Conservation (phyloP, 176 grass and related monocot genomes). For the Dactylis glomerata region DNA sequence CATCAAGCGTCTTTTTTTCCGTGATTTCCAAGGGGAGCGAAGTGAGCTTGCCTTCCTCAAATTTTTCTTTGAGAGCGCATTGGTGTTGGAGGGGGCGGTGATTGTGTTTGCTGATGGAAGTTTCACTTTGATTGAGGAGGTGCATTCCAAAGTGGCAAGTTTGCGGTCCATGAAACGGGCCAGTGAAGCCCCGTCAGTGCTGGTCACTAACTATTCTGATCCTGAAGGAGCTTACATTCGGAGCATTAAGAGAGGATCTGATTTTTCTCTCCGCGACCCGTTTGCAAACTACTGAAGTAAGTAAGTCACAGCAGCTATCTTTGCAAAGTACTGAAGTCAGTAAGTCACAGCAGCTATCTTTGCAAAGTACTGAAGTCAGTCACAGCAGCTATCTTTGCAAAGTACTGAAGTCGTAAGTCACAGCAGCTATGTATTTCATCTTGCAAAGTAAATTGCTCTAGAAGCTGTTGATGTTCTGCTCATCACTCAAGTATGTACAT, state of each 20-base stretch:
- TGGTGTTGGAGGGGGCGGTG: not conserved
- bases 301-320: not conserved
- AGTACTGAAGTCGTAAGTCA: not conserved
- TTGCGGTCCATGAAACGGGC: not conserved
- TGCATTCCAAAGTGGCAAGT: not conserved
- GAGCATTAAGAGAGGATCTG: not conserved
- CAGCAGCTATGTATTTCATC: not conserved
- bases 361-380: too few species aligned
- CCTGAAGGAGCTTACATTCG: not conserved
- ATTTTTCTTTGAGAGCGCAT: not conserved
- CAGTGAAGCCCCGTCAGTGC: not conserved
- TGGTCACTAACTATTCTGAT: not conserved
- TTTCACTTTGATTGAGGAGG: not conserved
- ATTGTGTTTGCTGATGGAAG: not conserved
- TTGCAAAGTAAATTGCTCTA: not conserved
- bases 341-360: not conserved
- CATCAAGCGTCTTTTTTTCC: not conserved
- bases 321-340: too few species aligned
- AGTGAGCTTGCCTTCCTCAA: not conserved
- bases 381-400: not conserved
- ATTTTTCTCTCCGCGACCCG: not conserved
- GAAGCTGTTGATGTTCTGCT: not conserved
- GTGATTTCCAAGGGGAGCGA: not conserved
- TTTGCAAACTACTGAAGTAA: not conserved
- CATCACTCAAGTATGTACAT: not conserved